These are phyloP conservation scores for Seiridium cupressi DNA, from an alignment of 2,329 filamentous ascomycete species.

Conservation along the genomic window DNA sequence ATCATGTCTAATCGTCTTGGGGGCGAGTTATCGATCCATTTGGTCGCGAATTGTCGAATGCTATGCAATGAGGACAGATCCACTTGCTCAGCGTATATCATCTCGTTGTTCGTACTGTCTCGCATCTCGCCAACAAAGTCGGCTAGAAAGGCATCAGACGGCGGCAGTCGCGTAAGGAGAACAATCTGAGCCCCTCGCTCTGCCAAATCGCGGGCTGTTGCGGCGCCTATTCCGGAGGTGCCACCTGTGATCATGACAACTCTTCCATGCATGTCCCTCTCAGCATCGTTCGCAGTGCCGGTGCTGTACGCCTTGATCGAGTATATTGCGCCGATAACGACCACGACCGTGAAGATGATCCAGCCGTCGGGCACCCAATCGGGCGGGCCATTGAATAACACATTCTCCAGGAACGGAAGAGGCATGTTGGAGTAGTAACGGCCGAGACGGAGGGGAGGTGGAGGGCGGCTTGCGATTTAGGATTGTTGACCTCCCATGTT, in stretches of 20 bases:
- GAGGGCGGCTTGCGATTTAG: too few species aligned
- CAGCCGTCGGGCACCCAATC: constrained; percentile 44
- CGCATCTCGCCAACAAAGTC: constrained; percentile 92
- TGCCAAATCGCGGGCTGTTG: constrained; percentile 72
- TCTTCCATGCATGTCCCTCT: constrained; percentile 87
- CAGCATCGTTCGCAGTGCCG: constrained; percentile 71
- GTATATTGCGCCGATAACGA: constrained; percentile 35
- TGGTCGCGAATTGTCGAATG: constrained; percentile 89
- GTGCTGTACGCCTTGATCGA: constrained; percentile 72
- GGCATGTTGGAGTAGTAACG: constrained; percentile 41
- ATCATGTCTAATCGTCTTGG: constrained; percentile 88
- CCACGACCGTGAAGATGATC: constrained; percentile 37
- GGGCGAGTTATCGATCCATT: constrained; percentile 95
- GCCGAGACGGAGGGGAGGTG: constrained; percentile 2
- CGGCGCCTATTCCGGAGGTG: constrained; percentile 87
- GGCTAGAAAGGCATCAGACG: constrained; percentile 82
- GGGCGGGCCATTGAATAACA: constrained; percentile 48
- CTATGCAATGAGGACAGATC: constrained; percentile 87
- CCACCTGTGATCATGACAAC: constrained; percentile 93
- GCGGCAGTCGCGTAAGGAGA: constrained; percentile 78
- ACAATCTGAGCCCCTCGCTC: constrained; percentile 84
- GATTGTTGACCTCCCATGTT: neutral
- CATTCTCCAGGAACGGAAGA: constrained; percentile 47
- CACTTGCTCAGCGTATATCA: constrained; percentile 95
- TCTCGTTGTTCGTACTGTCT: constrained; percentile 70